Evolutionary conservation across 2,329 filamentous ascomycete genomes (phyloP).

Genomic region (Lizonia empirigonia): DNA sequence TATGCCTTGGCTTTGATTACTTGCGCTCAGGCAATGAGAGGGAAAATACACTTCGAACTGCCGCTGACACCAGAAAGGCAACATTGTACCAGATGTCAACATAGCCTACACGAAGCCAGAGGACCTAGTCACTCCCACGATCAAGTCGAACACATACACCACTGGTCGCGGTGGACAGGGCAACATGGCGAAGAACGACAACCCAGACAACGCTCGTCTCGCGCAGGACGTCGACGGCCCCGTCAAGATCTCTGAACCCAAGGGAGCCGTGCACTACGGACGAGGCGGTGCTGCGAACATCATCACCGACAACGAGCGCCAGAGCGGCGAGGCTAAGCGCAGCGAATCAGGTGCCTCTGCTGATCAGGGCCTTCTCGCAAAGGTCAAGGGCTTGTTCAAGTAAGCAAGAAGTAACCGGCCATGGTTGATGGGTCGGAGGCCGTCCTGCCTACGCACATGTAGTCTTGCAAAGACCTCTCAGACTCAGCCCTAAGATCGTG

Average conservation of each 20-base stretch:
- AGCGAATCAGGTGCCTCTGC: constrained; percentile 21
- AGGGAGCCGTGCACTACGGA: constrained; percentile 69
- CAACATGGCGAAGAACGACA: constrained; percentile 83
- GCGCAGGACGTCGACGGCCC: constrained; percentile 79
- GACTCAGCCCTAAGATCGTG: background rate
- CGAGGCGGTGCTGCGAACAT: constrained; percentile 77
- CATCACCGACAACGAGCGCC: constrained; percentile 44
- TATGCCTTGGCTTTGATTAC: background rate
- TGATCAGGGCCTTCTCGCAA: constrained; percentile 54
- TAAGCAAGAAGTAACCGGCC: constrained; percentile 10
- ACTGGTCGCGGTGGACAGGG: constrained; percentile 87
- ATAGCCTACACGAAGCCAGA: constrained; percentile 47
- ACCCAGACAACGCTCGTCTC: constrained; percentile 70
- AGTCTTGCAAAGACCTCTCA: too few species aligned
- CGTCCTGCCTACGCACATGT: too few species aligned
- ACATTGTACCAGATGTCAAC: constrained; percentile 52
- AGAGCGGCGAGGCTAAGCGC: constrained; percentile 43
- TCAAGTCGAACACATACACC: constrained; percentile 84
- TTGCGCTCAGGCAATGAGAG: background rate
- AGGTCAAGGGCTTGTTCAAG: constrained; percentile 60
- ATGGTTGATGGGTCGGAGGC: too few species aligned
- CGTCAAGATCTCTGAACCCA: constrained; percentile 54
- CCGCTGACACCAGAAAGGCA: constrained; percentile 47
- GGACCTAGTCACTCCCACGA: constrained; percentile 79
- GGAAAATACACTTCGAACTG: background rate